These are phyloP conservation scores for Ophiorrhiza pumila DNA, from an alignment of 257 asterid species.

Conservation along the genomic window DNA sequence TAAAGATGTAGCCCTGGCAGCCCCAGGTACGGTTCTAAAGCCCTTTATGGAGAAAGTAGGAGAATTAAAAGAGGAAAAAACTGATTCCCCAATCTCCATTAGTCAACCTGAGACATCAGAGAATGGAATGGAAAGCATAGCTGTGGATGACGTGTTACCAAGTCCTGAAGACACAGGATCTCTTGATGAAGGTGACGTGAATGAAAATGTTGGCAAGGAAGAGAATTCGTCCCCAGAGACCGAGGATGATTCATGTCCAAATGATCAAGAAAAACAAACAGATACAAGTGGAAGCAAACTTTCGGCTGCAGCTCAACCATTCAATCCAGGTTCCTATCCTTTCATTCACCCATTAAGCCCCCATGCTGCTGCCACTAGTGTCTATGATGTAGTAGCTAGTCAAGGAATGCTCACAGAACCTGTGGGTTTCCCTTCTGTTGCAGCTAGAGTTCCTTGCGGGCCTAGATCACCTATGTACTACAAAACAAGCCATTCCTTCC, in stretches of 20 bases:
- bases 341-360: conserved; percentile 41
- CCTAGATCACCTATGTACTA: conserved; percentile 88
- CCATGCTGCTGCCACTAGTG: conserved; percentile 45
- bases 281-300: conserved; percentile 83
- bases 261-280: conserved; percentile 46
- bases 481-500: conserved; percentile 52
- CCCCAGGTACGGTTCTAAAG: conserved; percentile 97
- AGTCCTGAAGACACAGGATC: conserved; percentile 44
- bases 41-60: conserved; percentile 84
- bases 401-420: conserved; percentile 62
- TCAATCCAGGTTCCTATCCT: conserved; percentile 70
- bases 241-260: conserved; percentile 43
- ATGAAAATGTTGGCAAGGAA: conserved; percentile 40
- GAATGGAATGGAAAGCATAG: conserved; percentile 37
- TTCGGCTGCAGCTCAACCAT: conserved; percentile 92
- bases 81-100: conserved; percentile 50
- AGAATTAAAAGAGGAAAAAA: conserved; percentile 59
- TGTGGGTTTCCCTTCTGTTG: conserved; percentile 67
- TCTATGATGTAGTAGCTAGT: conserved; percentile 59
- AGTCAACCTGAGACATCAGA: conserved; percentile 58
- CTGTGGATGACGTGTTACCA: conserved; percentile 40
- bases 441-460: conserved; percentile 93
- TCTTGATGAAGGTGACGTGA: conserved; percentile 40
- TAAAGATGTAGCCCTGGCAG: conserved; percentile 92
- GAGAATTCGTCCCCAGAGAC: conserved; percentile 35